Conservation (phyloP, 2,329 filamentous ascomycete genomes). For the Ophidiomyces ophidiicola region DNA sequence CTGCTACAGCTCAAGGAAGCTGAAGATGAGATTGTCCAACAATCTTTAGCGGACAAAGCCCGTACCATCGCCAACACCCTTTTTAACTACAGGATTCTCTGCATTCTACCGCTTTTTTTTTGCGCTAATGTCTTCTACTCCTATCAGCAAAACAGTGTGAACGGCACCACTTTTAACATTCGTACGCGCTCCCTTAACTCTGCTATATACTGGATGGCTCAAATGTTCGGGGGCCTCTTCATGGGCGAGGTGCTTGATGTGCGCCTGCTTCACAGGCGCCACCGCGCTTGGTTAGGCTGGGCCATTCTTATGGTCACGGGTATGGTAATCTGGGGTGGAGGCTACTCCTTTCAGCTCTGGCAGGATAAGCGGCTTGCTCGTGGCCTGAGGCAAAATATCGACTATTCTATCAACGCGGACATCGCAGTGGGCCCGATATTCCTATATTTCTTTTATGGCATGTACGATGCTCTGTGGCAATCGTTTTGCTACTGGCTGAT, state of each 20-base stretch:
- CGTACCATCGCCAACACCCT: slow-evolving; percentile 29
- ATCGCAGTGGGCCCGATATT: slow-evolving; percentile 52
- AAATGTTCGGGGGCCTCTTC: slow-evolving; percentile 43
- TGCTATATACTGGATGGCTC: slow-evolving; percentile 45
- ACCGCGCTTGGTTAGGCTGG: slow-evolving; percentile 39
- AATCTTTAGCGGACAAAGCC: slow-evolving; percentile 22
- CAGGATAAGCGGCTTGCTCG: slow-evolving; percentile 36
- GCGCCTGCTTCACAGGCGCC: slow-evolving; percentile 30
- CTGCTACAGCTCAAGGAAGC: slow-evolving; percentile 30
- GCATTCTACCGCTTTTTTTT: slow-evolving; percentile 45
- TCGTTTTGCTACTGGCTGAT: slow-evolving; percentile 52
- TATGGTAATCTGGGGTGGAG: slow-evolving; percentile 47
- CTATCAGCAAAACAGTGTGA: slow-evolving; percentile 46
- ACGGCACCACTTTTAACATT: slow-evolving; percentile 44
- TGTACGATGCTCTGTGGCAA: slow-evolving; percentile 57
- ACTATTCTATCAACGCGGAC: slow-evolving; percentile 34
- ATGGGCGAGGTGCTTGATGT: slow-evolving; percentile 34
- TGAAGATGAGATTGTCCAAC: slow-evolving; percentile 29
- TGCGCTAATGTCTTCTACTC: slow-evolving; percentile 46
- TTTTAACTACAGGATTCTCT: slow-evolving; percentile 36
- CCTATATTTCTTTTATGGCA: slow-evolving; percentile 59
- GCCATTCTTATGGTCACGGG: slow-evolving; percentile 37
- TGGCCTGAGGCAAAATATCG: slow-evolving; percentile 36
- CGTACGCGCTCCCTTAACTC: slow-evolving; percentile 46
- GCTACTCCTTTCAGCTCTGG: slow-evolving; percentile 53